Percentiles rank a stretch among this genome's conserved stretches.
Evolutionary conservation across 305 asterid genomes (phyloP).

Genomic region (Fraxinus sp.): DNA sequence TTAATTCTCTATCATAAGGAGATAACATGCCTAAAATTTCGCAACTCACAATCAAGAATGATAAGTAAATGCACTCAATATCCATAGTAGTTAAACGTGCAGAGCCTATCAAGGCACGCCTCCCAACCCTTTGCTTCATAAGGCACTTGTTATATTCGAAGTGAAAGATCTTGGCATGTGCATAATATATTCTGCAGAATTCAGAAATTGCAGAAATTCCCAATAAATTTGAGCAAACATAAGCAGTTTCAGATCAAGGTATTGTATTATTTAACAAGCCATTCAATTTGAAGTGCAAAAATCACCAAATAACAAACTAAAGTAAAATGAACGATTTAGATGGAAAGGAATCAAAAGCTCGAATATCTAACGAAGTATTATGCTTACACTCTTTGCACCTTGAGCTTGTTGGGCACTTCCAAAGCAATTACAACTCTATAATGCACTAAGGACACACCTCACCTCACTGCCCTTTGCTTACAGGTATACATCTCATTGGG

Average conservation of each 20-base stretch:
- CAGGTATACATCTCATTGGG: background rate
- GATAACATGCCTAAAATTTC: background rate
- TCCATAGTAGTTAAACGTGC: background rate
- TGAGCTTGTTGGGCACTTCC: background rate
- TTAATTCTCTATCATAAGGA: background rate
- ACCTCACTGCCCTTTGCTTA: background rate
- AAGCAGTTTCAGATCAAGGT: background rate
- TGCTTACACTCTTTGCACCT: background rate
- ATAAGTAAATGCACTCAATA: background rate
- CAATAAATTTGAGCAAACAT: background rate
- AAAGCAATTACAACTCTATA: background rate
- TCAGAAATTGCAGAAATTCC: background rate
- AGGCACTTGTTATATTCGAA: background rate
- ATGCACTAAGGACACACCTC: background rate
- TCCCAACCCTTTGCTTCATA: background rate
- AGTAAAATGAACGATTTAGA: background rate
- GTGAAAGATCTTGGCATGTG: background rate
- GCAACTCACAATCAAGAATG: background rate
- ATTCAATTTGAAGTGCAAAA: background rate
- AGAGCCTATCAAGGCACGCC: background rate
- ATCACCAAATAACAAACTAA: background rate
- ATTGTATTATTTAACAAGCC: background rate
- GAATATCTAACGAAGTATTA: background rate
- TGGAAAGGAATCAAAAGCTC: background rate
- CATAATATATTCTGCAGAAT: background rate